These are phyloP conservation scores for Colletotrichum lindemuthianum DNA, from an alignment of 2,329 filamentous ascomycete genomes.

Conservation along the genomic window DNA sequence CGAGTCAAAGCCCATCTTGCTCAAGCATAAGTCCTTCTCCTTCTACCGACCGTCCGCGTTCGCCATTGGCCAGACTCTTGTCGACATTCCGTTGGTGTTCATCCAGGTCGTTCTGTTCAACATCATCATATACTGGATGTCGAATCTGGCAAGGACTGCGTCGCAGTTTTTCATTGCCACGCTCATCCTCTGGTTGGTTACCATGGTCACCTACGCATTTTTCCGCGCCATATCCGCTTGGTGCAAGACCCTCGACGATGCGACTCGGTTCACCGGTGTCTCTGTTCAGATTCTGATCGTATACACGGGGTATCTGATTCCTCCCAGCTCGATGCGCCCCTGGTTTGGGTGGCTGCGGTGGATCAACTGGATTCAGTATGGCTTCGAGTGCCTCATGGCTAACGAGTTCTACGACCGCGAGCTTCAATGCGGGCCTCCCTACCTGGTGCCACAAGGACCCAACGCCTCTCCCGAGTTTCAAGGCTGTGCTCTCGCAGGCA, in stretches of 20 bases:
- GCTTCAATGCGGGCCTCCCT: conserved; percentile 64
- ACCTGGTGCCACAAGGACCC: conserved; percentile 62
- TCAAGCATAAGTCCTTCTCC: conserved; percentile 77
- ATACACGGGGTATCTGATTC: conserved; percentile 59
- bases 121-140: conserved; percentile 70
- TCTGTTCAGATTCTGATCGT: conserved; percentile 42
- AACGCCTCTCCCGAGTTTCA: conserved; percentile 61
- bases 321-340: conserved; percentile 55
- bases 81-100: conserved; percentile 64
- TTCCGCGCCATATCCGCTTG: conserved; percentile 60
- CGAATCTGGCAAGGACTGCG: conserved; percentile 62
- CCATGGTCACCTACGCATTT: conserved; percentile 65
- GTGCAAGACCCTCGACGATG: conserved; percentile 59
- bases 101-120: conserved; percentile 68
- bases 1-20: conserved; percentile 69
- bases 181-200: conserved; percentile 62
- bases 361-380: conserved; percentile 63
- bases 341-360: conserved; percentile 67
- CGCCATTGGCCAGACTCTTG: conserved; percentile 49
- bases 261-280: conserved; percentile 43
- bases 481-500: conserved; percentile 68
- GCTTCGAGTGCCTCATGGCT: conserved; percentile 73
- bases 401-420: conserved; percentile 70
- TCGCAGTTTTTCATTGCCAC: conserved; percentile 72
- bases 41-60: conserved; percentile 73